A percentile compares a stretch with the other conserved stretches of the same genome.
Evolutionary conservation across 129 eudicot genomes (phyloP).

Genomic region (Cynara cardunculus): DNA sequence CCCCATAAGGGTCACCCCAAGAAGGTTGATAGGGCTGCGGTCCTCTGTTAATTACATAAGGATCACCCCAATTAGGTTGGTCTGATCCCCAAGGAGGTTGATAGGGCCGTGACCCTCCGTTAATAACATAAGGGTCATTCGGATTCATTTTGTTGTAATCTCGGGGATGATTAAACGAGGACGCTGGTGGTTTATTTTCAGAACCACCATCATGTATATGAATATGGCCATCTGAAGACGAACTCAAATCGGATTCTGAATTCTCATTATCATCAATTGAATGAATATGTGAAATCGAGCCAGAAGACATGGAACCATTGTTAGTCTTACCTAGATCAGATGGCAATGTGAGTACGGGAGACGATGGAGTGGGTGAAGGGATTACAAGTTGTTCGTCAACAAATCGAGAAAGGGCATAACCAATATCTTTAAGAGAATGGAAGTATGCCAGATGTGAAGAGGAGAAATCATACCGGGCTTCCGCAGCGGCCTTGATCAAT

Average conservation of each 20-base stretch:
- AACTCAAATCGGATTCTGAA: slow-evolving; percentile 32
- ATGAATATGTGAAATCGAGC: slow-evolving; percentile 31
- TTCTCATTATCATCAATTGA: slow-evolving; percentile 25
- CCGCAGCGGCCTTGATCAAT: slow-evolving; percentile 65
- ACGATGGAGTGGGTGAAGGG: slow-evolving; percentile 44
- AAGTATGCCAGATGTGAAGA: slow-evolving; percentile 82
- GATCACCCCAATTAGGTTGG: too few species aligned
- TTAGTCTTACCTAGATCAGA: slow-evolving; percentile 41
- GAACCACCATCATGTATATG: slow-evolving; percentile 23
- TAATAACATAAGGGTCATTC: not conserved
- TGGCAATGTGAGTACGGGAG: slow-evolving; percentile 71
- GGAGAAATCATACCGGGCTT: slow-evolving; percentile 74
- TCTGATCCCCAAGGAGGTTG: too few species aligned
- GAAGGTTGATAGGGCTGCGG: too few species aligned
- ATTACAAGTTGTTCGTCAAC: slow-evolving; percentile 76
- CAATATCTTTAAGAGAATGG: slow-evolving; percentile 60
- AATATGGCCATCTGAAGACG: slow-evolving; percentile 26
- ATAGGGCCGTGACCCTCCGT: too few species aligned
- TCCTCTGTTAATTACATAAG: too few species aligned
- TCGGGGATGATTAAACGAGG: not conserved
- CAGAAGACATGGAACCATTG: slow-evolving; percentile 25
- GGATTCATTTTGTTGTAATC: slow-evolving; percentile 5
- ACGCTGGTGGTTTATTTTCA: not conserved
- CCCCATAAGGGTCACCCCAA: slow-evolving; percentile 24
- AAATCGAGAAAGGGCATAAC: slow-evolving; percentile 66